phyloP scores from a whole-genome alignment of 305 asterid species.

The Ilex paraguariensis region DNA sequence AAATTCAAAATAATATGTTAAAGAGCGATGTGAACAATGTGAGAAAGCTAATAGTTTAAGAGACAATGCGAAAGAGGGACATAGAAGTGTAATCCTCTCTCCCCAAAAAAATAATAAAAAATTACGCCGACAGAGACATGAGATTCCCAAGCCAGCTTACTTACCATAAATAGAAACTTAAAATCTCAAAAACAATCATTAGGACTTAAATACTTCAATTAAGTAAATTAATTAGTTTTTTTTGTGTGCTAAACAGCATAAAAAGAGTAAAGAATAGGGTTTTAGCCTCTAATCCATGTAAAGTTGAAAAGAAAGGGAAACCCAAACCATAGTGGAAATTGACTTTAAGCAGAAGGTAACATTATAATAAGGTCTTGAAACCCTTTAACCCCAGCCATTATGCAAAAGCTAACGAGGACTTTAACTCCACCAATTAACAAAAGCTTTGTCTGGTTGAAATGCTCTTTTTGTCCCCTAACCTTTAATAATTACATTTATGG shows the following conservation, averaged over 20 bases:
- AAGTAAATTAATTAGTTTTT: background rate
- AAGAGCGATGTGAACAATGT: no score
- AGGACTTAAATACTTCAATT: slow-evolving; percentile 10
- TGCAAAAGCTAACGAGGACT: slow-evolving; percentile 13
- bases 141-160: slow-evolving; percentile 9
- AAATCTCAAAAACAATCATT: slow-evolving; percentile 28
- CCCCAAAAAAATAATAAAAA: background rate
- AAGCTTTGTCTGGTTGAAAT: slow-evolving; percentile 50
- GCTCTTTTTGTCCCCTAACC: slow-evolving; percentile 30
- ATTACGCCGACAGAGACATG: slow-evolving; percentile 16
- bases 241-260: slow-evolving; percentile 9
- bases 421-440: slow-evolving; percentile 42
- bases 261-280: slow-evolving; percentile 3
- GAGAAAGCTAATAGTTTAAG: no score
- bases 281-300: background rate
- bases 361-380: slow-evolving; percentile 13
- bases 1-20: no score
- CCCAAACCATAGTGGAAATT: slow-evolving; percentile 1
- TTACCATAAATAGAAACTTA: slow-evolving; percentile 29
- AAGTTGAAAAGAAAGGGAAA: background rate
- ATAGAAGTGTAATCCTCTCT: no score
- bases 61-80: no score
- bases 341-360: slow-evolving; percentile 14
- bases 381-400: slow-evolving; percentile 13
- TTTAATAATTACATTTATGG: slow-evolving; percentile 39